Evolutionary conservation across 2,329 filamentous ascomycete genomes (phyloP), one percentile per base, ranked within the genome.

Genomic region (Phyllosticta citribraziliensis): DNA sequence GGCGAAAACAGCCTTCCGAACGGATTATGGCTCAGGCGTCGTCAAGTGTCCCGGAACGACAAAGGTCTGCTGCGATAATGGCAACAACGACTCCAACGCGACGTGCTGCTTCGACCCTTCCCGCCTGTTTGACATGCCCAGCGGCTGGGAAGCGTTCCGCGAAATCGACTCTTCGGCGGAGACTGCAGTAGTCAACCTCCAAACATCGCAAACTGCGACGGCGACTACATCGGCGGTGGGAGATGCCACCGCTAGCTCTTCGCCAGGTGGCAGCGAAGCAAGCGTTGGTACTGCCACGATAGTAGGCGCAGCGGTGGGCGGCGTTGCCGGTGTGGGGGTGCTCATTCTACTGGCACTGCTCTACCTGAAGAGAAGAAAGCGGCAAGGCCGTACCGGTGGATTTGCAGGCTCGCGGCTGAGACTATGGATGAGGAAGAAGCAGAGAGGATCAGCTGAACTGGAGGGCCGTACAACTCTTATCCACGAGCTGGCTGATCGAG

Each of bases 51-150:
- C 51, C 27, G 35, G 51, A 14, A 40, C 17, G 5, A 30, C 14
- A 12, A n/a, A 52, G 22, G 58, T 60, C 14, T 60, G 58, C 53
- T 60, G 58, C 24, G 58, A 60, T 22, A 56, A 33, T 19, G 58
- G 24, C n/a, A 52, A 60, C 5, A 56, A 56, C 8, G 58, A 60
- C 17, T 24, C 52, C 1, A 60, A 25, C 3, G 58, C 58, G 3
- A 60, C 53, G 3, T 60, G 58, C 40, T 60, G 58, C 12, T 53
- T 51, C 12, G 58, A 60, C 19, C 11, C 30, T 12, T 56, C 58
- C 22, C 22, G 2, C n/a, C 9, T 60, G n/a, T 56, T 60, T 17
- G 22, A 11, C 17, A 17, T 60, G 19, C 17, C n/a, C 5, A 40
- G 58, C 4, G 40, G 33, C 19, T 60, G 58, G 58, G 53, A 56